These are phyloP conservation scores for Botryotinia convoluta DNA, from an alignment of 2,329 filamentous ascomycete genomes.

Conservation along the genomic window DNA sequence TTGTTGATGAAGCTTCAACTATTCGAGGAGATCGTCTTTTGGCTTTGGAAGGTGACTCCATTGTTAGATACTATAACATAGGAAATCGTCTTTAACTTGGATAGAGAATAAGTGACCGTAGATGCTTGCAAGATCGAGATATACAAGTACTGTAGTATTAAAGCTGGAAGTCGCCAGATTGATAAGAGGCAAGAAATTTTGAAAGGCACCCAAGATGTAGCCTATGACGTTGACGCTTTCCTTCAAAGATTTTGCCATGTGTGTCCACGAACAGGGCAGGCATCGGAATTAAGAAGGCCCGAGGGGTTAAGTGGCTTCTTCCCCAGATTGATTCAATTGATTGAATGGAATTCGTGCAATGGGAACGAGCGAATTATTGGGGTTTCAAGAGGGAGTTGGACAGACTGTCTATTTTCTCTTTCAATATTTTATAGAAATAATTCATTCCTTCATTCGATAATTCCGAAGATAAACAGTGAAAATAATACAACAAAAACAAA, in stretches of 20 bases:
- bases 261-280: slow-evolving; percentile 2
- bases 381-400: neutral
- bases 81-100: neutral
- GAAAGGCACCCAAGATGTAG: neutral
- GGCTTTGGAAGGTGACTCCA: slow-evolving; percentile 34
- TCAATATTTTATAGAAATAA: neutral
- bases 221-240: slow-evolving; percentile 19
- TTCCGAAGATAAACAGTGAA: neutral
- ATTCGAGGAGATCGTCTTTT: slow-evolving; percentile 34
- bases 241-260: slow-evolving; percentile 6
- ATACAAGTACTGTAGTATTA: neutral
- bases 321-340: slow-evolving; percentile 19
- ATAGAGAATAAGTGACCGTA: neutral
- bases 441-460: neutral
- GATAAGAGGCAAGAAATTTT: slow-evolving; percentile 7
- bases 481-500: neutral
- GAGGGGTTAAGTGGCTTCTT: slow-evolving; percentile 15
- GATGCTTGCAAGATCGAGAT: neutral
- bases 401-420: neutral
- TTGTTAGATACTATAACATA: slow-evolving; percentile 32
- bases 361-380: neutral
- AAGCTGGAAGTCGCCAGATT: slow-evolving; percentile 6
- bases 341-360: neutral
- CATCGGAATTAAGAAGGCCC: slow-evolving; percentile 17
- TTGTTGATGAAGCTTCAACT: slow-evolving; percentile 22